Percentiles rank a stretch among this genome's conserved stretches.
Conservation (phyloP, 2,329 filamentous ascomycete species). For the Gnomoniopsis sp. region DNA sequence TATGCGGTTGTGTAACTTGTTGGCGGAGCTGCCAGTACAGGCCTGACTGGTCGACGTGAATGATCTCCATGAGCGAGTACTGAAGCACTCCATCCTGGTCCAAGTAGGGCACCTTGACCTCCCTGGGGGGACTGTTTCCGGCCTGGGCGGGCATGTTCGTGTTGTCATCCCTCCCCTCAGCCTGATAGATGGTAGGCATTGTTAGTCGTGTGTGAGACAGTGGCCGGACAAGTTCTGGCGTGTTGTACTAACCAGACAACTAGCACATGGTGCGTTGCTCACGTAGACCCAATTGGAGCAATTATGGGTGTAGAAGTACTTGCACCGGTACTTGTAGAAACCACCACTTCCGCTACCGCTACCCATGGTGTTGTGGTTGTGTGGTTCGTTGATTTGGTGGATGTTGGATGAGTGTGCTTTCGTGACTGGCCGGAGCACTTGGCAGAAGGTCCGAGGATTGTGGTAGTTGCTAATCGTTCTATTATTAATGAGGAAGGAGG, state of each 20-base stretch:
- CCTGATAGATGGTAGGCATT: slow-evolving; percentile 10
- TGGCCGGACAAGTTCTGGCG: not conserved
- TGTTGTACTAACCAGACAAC: slow-evolving; percentile 36
- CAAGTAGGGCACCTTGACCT: slow-evolving; percentile 43
- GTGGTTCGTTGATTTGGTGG: too few species aligned
- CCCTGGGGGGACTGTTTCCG: slow-evolving; percentile 38
- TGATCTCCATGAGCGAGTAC: slow-evolving; percentile 46
- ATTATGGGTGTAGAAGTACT: slow-evolving; percentile 46
- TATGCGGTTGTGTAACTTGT: too few species aligned
- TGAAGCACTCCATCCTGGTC: slow-evolving; percentile 40
- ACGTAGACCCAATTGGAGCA: slow-evolving; percentile 49
- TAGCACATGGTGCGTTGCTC: slow-evolving; percentile 42
- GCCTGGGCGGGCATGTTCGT: not conserved
- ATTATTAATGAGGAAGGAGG: too few species aligned
- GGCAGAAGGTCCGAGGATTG: too few species aligned
- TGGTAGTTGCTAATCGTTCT: too few species aligned
- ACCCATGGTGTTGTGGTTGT: too few species aligned
- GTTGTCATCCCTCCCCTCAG: slow-evolving; percentile 27
- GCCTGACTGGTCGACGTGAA: slow-evolving; percentile 33
- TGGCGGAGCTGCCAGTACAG: slow-evolving; percentile 37
- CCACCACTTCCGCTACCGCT: slow-evolving; percentile 31
- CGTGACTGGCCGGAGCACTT: too few species aligned
- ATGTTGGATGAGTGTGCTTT: too few species aligned
- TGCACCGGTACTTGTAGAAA: slow-evolving; percentile 49
- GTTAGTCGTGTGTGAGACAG: not conserved